Evolutionary conservation across 2,329 filamentous ascomycete genomes (phyloP).

Genomic region (Monosporascus sp.): DNA sequence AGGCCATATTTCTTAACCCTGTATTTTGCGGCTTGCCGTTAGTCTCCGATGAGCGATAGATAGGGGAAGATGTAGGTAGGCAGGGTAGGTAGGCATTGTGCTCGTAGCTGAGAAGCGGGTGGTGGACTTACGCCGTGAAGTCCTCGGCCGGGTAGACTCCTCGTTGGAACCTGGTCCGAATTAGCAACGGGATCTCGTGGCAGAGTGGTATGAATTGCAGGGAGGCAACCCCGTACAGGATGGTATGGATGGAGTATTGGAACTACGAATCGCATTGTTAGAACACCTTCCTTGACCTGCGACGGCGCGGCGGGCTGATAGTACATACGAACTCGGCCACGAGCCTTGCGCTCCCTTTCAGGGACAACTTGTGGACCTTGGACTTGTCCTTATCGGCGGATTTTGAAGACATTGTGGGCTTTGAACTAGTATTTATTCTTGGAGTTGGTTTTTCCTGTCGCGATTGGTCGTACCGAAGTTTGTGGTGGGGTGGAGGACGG

Average conservation of each 20-base stretch:
- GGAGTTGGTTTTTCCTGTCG: not conserved
- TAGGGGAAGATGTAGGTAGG: not conserved
- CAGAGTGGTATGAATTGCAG: too few relatives aligned
- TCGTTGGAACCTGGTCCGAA: slow-evolving; percentile 68
- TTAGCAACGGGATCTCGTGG: not conserved
- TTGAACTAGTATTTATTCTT: not conserved
- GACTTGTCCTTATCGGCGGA: slow-evolving; percentile 60
- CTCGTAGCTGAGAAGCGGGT: not conserved
- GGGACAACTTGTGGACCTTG: slow-evolving; percentile 89
- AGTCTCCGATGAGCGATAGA: not conserved
- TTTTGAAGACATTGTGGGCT: slow-evolving; percentile 19
- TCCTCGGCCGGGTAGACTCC: slow-evolving; percentile 89
- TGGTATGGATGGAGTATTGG: slow-evolving; percentile 97
- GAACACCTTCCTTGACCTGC: not conserved
- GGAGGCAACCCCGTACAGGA: slow-evolving; percentile 57
- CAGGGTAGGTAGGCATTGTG: not conserved
- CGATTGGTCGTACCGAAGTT: not conserved
- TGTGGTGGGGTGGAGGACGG: not conserved
- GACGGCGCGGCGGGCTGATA: too few relatives aligned
- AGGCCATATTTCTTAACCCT: slow-evolving; percentile 97
- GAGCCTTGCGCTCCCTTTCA: slow-evolving; percentile 78
- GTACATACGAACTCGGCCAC: slow-evolving; percentile 87
- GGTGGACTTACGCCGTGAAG: slow-evolving; percentile 70
- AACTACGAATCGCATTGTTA: slow-evolving; percentile 50
- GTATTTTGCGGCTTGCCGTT: not conserved